A percentile compares a stretch with the other conserved stretches of the same genome.
Conservation (phyloP, 257 asterid genomes). For the Nicotiana undulata region DNA sequence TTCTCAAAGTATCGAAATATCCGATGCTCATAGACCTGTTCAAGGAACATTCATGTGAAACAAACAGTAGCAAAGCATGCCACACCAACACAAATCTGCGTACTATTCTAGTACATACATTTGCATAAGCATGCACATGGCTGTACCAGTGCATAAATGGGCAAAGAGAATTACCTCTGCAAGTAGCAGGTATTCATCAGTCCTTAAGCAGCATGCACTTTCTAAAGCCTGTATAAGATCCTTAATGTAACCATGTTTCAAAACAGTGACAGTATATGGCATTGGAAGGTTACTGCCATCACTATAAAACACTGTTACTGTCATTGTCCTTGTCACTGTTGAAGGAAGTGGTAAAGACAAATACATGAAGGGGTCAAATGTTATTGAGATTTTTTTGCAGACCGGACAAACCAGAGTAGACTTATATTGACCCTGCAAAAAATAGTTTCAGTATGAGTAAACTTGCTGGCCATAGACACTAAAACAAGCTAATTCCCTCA, state of each 20-base stretch:
- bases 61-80: slow-evolving; percentile 14
- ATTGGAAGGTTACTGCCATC: slow-evolving; percentile 90
- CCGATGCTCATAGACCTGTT: slow-evolving; percentile 79
- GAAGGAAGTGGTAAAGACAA: slow-evolving; percentile 94
- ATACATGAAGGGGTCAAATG: slow-evolving; percentile 98
- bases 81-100: background rate
- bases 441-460: slow-evolving; percentile 1
- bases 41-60: background rate
- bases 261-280: slow-evolving; percentile 76
- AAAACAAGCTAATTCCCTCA: background rate
- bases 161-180: slow-evolving; percentile 57
- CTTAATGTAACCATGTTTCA: slow-evolving; percentile 74
- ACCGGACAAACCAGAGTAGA: slow-evolving; percentile 89
- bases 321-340: slow-evolving; percentile 72
- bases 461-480: background rate
- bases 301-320: slow-evolving; percentile 71
- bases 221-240: slow-evolving; percentile 73
- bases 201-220: slow-evolving; percentile 53
- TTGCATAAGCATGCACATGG: background rate
- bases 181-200: slow-evolving; percentile 75
- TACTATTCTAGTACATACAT: background rate
- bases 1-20: slow-evolving; percentile 68
- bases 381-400: slow-evolving; percentile 79
- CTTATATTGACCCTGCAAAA: slow-evolving; percentile 90
- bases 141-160: background rate